Base-by-base conservation (phyloP, 148 eudicot genomes). In the Rhododendron molle region DNA sequence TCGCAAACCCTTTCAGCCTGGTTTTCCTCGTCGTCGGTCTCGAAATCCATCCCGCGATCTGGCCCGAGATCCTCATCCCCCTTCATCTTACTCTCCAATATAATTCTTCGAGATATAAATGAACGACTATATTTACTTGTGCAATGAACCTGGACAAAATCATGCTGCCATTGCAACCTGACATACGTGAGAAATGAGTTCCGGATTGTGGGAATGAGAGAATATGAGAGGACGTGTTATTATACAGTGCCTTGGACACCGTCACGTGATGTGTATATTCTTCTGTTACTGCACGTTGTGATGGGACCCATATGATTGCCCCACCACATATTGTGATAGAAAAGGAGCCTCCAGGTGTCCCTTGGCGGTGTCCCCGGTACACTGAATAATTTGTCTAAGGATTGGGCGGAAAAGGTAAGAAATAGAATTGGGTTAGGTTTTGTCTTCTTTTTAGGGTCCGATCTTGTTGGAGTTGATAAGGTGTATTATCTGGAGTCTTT, bases 1-100 rank as follows among this genome's bases (percentile, higher is more conserved):
- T 88, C 54, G 13, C 87, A 88, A 78, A 15, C 85, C 69, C 50
- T 87, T 83, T 91, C 88, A 8, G 89, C 93, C 86, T 87, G 82
- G 74, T 91, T 87, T 3, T 90, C 91, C 86, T 91, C 93, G 44
- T 91, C 93, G 34, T 91, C 93, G 0, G 91, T 91, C 76, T 87
- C 91, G n/a, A 91, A 87, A 16, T 81, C 91, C 9, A 90, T 86
- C 23, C 83, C 40, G 2, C 91, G 86, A 84, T 91, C 91, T 4
- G 60, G 76, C 3, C 90, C 90, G 3, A 73, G 83, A 34, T 88
- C 89, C 69, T 87, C 93, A 80, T 91, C 91, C 82, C 30, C 52
- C 81, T 86, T 88, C 90, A 91, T 91, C 9, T 43, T 54, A 32
- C 1, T 20, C 0, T 15, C 58, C 38, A 5, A 16, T 58, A 23